Base-by-base conservation (phyloP, 1,284 basidiomycete species). In the Tilletia walkeri region DNA sequence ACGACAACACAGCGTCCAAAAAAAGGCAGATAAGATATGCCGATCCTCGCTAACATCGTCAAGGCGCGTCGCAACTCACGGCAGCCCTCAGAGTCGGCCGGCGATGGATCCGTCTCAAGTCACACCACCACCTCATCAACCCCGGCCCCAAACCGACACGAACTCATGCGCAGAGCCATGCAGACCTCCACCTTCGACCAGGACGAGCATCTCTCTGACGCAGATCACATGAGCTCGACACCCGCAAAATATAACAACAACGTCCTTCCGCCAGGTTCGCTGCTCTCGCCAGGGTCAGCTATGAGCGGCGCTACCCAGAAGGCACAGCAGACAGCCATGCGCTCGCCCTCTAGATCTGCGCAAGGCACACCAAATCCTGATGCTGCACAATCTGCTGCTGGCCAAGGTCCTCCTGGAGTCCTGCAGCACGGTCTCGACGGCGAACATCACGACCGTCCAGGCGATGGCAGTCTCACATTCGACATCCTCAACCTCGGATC, bases 81-180 rank as follows among this genome's bases (percentile, higher is more conserved):
- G 24, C 56, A 61, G 30, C 56, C 56, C 4, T 61, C 56, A 5
- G 56, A 61, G 56, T 61, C 56, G 7, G 56, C 24, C 56, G 53
- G 20, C 9, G 56, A 61, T 34, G 38, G 7, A 34, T 20, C 56
- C 56, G 24, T 30, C 24, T 30, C 24, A 30, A 30, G 24, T 30
- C 24, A 30, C 24, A 30, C 24, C 24, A 24, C 24, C 56, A 61
- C n/a, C 56, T 20, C 56, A 61, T 30, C 56, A 34, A 24, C 56
- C 6, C 56, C 24, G 24, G 9, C 56, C 3, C 75, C 75, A 50
- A 78, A 80, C 66, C 70, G 77, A 38, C 77, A 79, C 65, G 78
- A 80, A 61, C 75, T 80, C 63, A 80, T 80, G 78, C 73, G 78
- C n/a, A 69, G 77, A n/a, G 78, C 78, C 36, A 80, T 80, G 76